Percentiles rank a stretch among this genome's conserved stretches.
These are phyloP conservation scores for Lichtheimia corymbifera DNA, from an alignment of 371 early-diverging fungal genomes.

Conservation along the genomic window DNA sequence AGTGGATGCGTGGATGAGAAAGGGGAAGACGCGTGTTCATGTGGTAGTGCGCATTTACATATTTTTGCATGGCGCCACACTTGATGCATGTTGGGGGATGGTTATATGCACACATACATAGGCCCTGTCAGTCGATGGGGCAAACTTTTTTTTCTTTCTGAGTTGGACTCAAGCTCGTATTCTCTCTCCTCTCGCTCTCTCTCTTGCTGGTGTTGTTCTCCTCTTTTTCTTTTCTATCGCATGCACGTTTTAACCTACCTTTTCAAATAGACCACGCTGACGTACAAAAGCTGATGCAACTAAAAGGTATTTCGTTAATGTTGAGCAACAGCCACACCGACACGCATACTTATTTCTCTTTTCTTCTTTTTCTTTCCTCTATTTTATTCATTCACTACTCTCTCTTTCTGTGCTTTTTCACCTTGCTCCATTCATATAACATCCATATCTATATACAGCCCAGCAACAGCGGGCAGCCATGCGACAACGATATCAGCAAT, in stretches of 20 bases:
- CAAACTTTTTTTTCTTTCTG: neutral
- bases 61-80: neutral
- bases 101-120: neutral
- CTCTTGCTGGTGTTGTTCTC: no score
- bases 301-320: neutral
- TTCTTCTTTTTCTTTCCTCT: neutral
- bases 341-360: neutral
- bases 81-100: neutral
- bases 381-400: neutral
- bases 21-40: slow-evolving; percentile 8
- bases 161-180: neutral
- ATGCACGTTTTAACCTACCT: slow-evolving; percentile 2
- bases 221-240: no score
- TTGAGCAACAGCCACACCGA: no score
- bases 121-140: no score
- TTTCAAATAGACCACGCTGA: slow-evolving; percentile 2
- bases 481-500: slow-evolving; percentile 25
- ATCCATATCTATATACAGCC: neutral
- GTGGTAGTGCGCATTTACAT: neutral
- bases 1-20: neutral
- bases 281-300: neutral
- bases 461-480: slow-evolving; percentile 15
- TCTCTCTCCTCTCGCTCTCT: no score
- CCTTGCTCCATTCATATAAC: neutral
- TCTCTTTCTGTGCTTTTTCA: neutral